phyloP scores from a whole-genome alignment of 202 grass and related monocot species.

The Setaria italica region DNA sequence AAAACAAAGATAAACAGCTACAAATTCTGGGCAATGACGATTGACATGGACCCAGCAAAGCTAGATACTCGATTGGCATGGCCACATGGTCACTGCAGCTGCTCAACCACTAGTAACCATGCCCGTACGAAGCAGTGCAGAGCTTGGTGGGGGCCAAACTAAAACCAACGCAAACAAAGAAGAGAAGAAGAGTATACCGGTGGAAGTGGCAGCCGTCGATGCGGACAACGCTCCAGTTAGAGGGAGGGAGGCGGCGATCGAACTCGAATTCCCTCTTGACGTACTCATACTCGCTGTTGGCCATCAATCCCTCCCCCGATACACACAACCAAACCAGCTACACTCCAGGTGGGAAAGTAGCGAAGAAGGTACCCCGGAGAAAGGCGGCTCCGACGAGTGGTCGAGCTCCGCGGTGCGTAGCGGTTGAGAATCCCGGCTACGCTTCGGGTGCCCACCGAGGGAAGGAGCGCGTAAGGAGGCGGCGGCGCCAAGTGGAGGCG shows the following conservation, averaged over 20 bases:
- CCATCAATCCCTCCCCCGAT: slow-evolving; percentile 44
- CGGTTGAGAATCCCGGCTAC: background rate
- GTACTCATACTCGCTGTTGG: slow-evolving; percentile 88
- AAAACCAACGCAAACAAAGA: slow-evolving; percentile 15
- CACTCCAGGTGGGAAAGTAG: background rate
- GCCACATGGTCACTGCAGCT: background rate
- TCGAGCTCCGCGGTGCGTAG: background rate
- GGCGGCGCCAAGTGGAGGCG: background rate
- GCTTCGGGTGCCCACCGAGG: background rate
- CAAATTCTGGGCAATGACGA: background rate
- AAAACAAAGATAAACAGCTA: background rate
- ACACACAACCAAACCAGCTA: background rate
- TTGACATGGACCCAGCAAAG: slow-evolving; percentile 4
- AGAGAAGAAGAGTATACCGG: slow-evolving; percentile 43
- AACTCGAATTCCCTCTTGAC: slow-evolving; percentile 82
- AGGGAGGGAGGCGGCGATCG: slow-evolving; percentile 63
- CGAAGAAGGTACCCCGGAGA: background rate
- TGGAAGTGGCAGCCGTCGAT: slow-evolving; percentile 97
- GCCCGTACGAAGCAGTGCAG: background rate
- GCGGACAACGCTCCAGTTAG: slow-evolving; percentile 80
- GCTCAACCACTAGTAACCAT: slow-evolving; percentile 22
- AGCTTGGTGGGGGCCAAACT: background rate
- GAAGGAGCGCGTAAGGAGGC: background rate
- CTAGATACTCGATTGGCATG: background rate
- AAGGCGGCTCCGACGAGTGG: background rate